Evolutionary conservation across 1,284 basidiomycete species (phyloP), one percentile per base, ranked within the genome.

Genomic region (Sporisorium graminicola): DNA sequence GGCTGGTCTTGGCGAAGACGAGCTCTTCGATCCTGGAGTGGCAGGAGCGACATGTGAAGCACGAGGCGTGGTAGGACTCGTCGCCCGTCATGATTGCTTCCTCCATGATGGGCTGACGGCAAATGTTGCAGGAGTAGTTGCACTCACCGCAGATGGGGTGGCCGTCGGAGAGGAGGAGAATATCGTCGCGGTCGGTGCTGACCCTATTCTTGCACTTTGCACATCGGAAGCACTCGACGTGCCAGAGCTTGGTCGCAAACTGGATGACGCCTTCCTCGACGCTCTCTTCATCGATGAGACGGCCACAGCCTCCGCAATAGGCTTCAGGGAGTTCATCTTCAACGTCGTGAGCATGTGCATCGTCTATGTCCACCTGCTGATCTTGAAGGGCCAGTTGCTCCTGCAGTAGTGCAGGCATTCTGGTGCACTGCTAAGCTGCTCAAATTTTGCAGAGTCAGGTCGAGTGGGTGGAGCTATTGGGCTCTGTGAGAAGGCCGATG

Each of bases 21-120:
- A 99, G 91, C 86, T 99, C 96, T 86, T 98, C 95, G 80, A 99
- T 99, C 66, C 94, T 90, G 84, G 92, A 92, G 85, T 91, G 91
- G 88, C 96, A 99, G 42, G 95, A 92, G 80, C 94, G 92, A 88
- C 96, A 99, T 79, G 95, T 95, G 89, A 99, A 99, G 88, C 96
- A 99, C 79, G 95, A 93, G 3, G 96, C 95, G 86, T 99, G 96
- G 83, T 98, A 99, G 0, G 94, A 95, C 86, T 98, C 96, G 86
- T 99, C 95, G 63, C 96, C 58, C 14, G 73, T 75, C 73, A 52
- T 65, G 58, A 67, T 61, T 52, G 71, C 77, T 53, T 80, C 72
- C 31, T 79, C 79, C 56, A 70, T 71, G 65, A 77, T 75, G 26
- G 80, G 68, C 26, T 70, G 46, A 37, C 64, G 59, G 59, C 70